Conservation (phyloP, 2,329 filamentous ascomycete species). For the Sporothrix inflata region DNA sequence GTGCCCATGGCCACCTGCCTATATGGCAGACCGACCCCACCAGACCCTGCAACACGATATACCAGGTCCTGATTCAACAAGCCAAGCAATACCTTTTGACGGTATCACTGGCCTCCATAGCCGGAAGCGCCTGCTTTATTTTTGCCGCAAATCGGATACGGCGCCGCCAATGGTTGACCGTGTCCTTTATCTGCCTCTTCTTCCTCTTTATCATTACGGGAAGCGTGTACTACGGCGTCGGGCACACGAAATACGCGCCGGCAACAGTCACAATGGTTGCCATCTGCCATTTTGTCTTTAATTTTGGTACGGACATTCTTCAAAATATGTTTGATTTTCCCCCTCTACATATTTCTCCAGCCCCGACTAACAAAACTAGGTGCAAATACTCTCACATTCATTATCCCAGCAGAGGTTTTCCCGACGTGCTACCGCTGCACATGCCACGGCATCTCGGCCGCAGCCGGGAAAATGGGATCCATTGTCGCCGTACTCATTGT, state of each 20-base stretch:
- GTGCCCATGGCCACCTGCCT: conserved; percentile 43
- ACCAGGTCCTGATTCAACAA: conserved; percentile 55
- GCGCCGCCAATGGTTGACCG: conserved; percentile 54
- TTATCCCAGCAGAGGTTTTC: conserved; percentile 67
- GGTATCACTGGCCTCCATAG: conserved; percentile 55
- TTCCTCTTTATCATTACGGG: conserved; percentile 54
- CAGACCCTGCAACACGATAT: conserved; percentile 55
- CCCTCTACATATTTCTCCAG: background rate
- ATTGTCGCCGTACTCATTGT: conserved; percentile 56
- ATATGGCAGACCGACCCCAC: conserved; percentile 55
- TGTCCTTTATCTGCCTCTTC: conserved; percentile 52
- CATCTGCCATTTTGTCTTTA: conserved; percentile 58
- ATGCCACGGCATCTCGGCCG: conserved; percentile 65
- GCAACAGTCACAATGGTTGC: conserved; percentile 56
- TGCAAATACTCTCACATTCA: conserved; percentile 65
- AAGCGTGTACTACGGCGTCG: conserved; percentile 54
- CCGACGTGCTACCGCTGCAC: conserved; percentile 65
- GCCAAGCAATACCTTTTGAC: conserved; percentile 58
- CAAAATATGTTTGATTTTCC: background rate
- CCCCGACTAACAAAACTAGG: conserved; percentile 39
- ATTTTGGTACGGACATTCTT: conserved; percentile 49
- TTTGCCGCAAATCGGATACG: conserved; percentile 52
- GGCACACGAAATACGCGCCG: conserved; percentile 46
- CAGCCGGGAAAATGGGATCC: conserved; percentile 61
- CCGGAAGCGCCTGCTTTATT: conserved; percentile 55